Percentiles rank a stretch among this genome's conserved stretches.
phyloP scores from a whole-genome alignment of 1,284 basidiomycete genomes.

The Laetiporus sulphureus region DNA sequence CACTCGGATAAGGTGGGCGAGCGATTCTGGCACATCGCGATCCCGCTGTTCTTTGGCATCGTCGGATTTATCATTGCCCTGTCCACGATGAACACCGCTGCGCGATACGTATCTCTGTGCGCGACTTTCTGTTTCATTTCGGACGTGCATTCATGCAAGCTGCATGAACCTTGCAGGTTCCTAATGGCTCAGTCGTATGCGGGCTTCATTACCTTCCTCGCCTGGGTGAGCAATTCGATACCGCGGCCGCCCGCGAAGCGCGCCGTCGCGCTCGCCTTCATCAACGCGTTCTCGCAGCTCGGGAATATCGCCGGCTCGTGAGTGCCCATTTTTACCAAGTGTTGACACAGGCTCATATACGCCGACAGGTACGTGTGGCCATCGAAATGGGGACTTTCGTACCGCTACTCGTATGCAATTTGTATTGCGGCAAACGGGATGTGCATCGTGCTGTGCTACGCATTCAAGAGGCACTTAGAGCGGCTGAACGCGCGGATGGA shows the following conservation, averaged over 20 bases:
- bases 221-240: conserved; percentile 70
- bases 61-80: conserved; percentile 73
- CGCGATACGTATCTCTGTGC: conserved; percentile 70
- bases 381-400: conserved; percentile 33
- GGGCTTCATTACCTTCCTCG: conserved; percentile 61
- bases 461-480: conserved; percentile 37
- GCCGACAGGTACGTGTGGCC: conserved; percentile 35
- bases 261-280: conserved; percentile 69
- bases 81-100: conserved; percentile 55
- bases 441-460: conserved; percentile 41
- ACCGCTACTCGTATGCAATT: conserved; percentile 40
- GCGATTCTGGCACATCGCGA: conserved; percentile 57
- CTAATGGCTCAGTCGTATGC: conserved; percentile 72
- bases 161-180: conserved; percentile 39
- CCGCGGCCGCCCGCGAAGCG: conserved; percentile 65
- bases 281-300: conserved; percentile 68
- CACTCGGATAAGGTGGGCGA: conserved; percentile 68
- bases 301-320: conserved; percentile 75
- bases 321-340: conserved; percentile 26
- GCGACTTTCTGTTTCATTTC: conserved; percentile 13
- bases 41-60: conserved; percentile 51
- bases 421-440: conserved; percentile 38
- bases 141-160: neutral
- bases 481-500: conserved; percentile 30
- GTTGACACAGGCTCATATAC: too few species aligned